Evolutionary conservation across 176 grass and related monocot genomes (phyloP).

Genomic region (Hordeum vulgare): MorexV3_pseudomolecules_assembly NC_058518.1:244459561-244460060

Average conservation of each 20-base stretch:
- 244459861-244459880: no score
- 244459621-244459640: background rate
- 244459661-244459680: background rate
- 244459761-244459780: background rate
- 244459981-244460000: no score
- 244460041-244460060: no score
- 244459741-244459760: conserved; percentile 1
- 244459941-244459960: no score
- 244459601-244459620: background rate
- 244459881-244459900: no score
- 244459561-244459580: background rate
- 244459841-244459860: conserved; percentile 15
- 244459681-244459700: no score
- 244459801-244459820: background rate
- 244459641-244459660: background rate
- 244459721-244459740: background rate
- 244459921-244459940: no score
- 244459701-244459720: background rate
- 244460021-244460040: no score
- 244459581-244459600: background rate
- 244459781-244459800: background rate
- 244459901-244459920: no score
- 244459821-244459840: background rate
- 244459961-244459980: no score
- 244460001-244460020: no score